Conservation (phyloP, 2,329 filamentous ascomycete genomes). For the Botrytis fragariae region DNA sequence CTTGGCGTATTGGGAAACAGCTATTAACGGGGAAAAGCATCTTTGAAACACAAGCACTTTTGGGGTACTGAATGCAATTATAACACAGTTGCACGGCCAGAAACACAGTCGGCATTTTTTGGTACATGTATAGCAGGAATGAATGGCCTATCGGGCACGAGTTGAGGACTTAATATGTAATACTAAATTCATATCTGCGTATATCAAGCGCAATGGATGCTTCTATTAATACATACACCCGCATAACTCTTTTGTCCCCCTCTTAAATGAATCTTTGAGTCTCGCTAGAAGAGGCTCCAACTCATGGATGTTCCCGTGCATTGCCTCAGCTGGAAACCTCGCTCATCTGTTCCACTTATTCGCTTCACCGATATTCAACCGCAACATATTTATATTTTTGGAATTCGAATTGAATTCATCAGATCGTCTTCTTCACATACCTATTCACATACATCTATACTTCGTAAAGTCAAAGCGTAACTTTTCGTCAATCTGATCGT, state of each 20-base stretch:
- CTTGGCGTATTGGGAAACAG: background rate
- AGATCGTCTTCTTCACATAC: too few relatives aligned
- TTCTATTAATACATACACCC: background rate
- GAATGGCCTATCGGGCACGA: background rate
- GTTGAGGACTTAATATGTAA: background rate
- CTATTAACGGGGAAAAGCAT: background rate
- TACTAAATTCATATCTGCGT: background rate
- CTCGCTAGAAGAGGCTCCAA: background rate
- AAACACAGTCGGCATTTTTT: background rate
- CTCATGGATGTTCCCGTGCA: background rate
- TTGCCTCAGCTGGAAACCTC: background rate
- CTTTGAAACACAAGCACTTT: background rate
- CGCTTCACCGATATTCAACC: background rate
- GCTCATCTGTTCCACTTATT: background rate
- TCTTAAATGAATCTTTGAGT: background rate
- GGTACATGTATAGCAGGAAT: background rate
- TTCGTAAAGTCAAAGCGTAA: background rate
- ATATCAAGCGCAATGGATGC: background rate
- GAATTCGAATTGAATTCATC: too few relatives aligned
- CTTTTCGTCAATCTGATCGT: background rate
- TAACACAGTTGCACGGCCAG: background rate
- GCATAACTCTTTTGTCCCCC: background rate
- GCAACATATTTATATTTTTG: too few relatives aligned
- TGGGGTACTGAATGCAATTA: background rate
- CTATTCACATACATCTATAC: too few relatives aligned